These are phyloP conservation scores for Sclerospora graminicola DNA, from an alignment of 352 stramenopile genomes.

Conservation along the genomic window DNA sequence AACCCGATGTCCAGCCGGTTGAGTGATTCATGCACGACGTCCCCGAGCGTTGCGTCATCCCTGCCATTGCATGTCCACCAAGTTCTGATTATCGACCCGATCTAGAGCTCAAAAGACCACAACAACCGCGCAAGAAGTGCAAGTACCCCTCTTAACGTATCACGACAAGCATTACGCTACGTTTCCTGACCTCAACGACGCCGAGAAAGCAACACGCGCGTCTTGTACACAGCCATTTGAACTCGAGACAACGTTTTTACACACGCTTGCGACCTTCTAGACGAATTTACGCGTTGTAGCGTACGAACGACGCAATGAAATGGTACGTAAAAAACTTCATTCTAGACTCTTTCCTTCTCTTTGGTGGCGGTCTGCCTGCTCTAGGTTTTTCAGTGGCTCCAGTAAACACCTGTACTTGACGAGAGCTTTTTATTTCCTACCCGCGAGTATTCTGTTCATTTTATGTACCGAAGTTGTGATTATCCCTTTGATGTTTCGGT, in stretches of 20 bases:
- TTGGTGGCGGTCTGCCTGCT: background rate
- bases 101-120: slow-evolving; percentile 9
- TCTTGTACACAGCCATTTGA: slow-evolving; percentile 47
- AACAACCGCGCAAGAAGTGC: slow-evolving; percentile 31
- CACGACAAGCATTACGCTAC: slow-evolving; percentile 65
- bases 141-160: slow-evolving; percentile 32
- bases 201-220: slow-evolving; percentile 22
- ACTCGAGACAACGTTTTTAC: slow-evolving; percentile 54
- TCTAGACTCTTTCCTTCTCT: too few relatives aligned
- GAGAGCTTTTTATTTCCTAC: slow-evolving; percentile 83
- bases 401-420: slow-evolving; percentile 57
- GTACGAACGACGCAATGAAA: slow-evolving; percentile 45
- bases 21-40: slow-evolving; percentile 79
- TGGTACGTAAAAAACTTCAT: slow-evolving; percentile 52
- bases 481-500: slow-evolving; percentile 27
- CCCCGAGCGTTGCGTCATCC: slow-evolving; percentile 33
- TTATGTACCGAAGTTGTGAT: slow-evolving; percentile 68
- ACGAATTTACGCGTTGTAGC: slow-evolving; percentile 60
- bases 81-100: slow-evolving; percentile 11
- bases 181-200: slow-evolving; percentile 38
- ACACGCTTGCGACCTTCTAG: slow-evolving; percentile 53
- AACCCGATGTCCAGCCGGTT: slow-evolving; percentile 45
- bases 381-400: slow-evolving; percentile 56
- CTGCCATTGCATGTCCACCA: slow-evolving; percentile 27
- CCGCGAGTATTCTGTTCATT: slow-evolving; percentile 67